Conservation (phyloP, 805 yeast species). For the Ogataea angusta region DNA sequence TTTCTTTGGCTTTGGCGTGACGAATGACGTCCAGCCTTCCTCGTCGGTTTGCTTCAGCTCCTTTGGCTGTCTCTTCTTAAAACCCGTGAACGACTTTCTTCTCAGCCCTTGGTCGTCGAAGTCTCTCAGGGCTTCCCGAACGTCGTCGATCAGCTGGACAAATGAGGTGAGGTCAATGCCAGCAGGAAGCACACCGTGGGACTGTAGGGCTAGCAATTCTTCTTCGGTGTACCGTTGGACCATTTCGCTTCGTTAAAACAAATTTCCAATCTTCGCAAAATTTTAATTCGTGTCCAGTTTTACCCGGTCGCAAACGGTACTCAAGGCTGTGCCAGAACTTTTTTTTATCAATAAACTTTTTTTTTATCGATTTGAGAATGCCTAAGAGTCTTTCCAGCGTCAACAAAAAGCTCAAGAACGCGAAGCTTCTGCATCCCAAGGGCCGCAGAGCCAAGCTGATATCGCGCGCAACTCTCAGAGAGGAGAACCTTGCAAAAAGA, state of each 20-base stretch:
- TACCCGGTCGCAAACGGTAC: constrained; percentile 2
- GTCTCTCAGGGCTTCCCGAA: constrained; percentile 41
- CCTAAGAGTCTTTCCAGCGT: constrained; percentile 67
- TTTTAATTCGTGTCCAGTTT: constrained; percentile 1
- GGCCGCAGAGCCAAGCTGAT: constrained; percentile 86
- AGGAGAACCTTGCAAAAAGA: constrained; percentile 59
- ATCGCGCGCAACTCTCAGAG: constrained; percentile 83
- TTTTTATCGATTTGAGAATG: constrained; percentile 34
- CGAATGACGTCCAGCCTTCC: constrained; percentile 79
- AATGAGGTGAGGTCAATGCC: constrained; percentile 64
- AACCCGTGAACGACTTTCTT: constrained; percentile 58
- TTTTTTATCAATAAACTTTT: constrained; percentile 2
- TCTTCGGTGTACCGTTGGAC: constrained; percentile 69
- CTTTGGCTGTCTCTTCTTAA: constrained; percentile 46
- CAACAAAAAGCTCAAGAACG: constrained; percentile 52
- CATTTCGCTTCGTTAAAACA: constrained; percentile 14
- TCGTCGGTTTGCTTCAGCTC: constrained; percentile 58
- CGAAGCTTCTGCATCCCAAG: constrained; percentile 71
- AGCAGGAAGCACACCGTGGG: constrained; percentile 55
- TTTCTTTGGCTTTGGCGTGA: constrained; percentile 41
- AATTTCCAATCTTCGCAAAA: constrained; percentile 7
- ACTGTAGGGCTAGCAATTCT: constrained; percentile 57
- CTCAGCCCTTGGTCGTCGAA: constrained; percentile 38
- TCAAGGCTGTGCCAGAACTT: constrained; percentile 10
- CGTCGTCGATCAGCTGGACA: constrained; percentile 62